Percentiles rank a stretch among this genome's conserved stretches.
Evolutionary conservation across 2,329 filamentous ascomycete species (phyloP).

Genomic region (Polychaeton citri): DNA sequence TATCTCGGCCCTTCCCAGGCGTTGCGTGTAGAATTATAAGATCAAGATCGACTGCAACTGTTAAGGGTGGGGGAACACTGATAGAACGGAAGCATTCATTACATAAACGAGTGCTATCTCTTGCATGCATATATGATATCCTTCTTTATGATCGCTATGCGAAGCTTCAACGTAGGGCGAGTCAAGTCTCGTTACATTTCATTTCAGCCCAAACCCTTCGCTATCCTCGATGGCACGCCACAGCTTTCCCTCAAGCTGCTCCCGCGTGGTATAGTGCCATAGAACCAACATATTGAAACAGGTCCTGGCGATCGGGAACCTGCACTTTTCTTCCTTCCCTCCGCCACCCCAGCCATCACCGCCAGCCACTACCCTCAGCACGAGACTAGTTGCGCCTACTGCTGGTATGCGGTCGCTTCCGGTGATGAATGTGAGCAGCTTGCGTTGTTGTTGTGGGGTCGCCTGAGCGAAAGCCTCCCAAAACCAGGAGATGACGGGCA

Average conservation of each 20-base stretch:
- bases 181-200: too few species aligned
- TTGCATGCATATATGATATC: too few species aligned
- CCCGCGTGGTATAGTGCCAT: slow-evolving; percentile 54
- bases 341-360: slow-evolving; percentile 33
- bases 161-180: too few species aligned
- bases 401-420: slow-evolving; percentile 84
- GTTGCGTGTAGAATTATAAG: too few species aligned
- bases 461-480: slow-evolving; percentile 68
- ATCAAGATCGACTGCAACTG: too few species aligned
- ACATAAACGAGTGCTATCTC: too few species aligned
- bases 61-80: too few species aligned
- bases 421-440: slow-evolving; percentile 74
- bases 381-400: slow-evolving; percentile 66
- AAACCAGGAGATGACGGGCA: slow-evolving; percentile 70
- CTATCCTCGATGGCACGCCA: slow-evolving; percentile 84
- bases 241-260: slow-evolving; percentile 56
- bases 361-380: slow-evolving; percentile 62
- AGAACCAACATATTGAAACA: slow-evolving; percentile 80
- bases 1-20: too few species aligned
- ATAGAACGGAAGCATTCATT: too few species aligned
- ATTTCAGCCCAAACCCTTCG: slow-evolving; percentile 85
- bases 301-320: slow-evolving; percentile 76
- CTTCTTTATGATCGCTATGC: too few species aligned
- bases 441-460: slow-evolving; percentile 55
- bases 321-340: slow-evolving; percentile 45